Evolutionary conservation across 768 basidiomycete species (phyloP).

Genomic region (Kwoniella newhampshirensis): DNA sequence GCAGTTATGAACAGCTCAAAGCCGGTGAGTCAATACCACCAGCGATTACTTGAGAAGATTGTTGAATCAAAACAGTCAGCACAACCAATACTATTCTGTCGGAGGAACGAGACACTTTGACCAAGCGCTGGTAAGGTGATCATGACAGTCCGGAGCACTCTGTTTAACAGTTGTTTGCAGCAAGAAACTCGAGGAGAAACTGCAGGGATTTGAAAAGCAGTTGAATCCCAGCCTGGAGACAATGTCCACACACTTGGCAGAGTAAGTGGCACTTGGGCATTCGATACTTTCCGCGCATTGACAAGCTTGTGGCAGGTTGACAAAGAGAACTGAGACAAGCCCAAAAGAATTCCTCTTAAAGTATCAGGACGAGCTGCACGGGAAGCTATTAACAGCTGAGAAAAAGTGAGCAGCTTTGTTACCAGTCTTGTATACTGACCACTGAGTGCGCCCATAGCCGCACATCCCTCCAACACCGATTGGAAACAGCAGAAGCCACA

Average conservation of each 20-base stretch:
- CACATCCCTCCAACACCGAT: not conserved
- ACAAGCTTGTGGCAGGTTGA: not conserved
- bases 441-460: no score
- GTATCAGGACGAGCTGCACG: not conserved
- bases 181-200: not conserved
- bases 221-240: not conserved
- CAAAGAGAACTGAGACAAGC: not conserved
- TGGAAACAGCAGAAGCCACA: not conserved
- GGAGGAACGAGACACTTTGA: no score
- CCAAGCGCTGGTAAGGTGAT: no score
- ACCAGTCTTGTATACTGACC: no score
- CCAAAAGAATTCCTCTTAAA: not conserved
- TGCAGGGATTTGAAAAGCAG: not conserved
- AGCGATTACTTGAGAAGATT: no score
- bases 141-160: no score
- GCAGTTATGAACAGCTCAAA: not conserved
- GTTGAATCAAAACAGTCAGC: no score
- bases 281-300: not conserved
- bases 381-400: not conserved
- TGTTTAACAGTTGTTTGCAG: not conserved
- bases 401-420: constrained; percentile 1
- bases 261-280: no score
- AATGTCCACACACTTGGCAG: not conserved
- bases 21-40: not conserved
- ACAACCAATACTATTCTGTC: no score